Conservation (phyloP, 2,329 filamentous ascomycete species). For the Sarocladium kiliense region DNA sequence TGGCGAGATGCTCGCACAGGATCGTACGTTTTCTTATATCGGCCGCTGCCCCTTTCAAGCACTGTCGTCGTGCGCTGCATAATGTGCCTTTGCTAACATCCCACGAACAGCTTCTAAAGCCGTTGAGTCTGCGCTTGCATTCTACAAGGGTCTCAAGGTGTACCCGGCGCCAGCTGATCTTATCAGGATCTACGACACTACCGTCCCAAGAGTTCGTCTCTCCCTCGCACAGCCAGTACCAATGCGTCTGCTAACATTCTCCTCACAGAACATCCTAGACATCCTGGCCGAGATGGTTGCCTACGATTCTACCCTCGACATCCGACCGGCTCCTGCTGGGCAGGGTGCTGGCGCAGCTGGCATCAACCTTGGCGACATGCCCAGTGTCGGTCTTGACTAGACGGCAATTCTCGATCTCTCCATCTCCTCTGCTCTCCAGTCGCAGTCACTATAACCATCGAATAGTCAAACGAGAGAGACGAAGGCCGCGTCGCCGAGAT, state of each 20-base stretch:
- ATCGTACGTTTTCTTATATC: constrained; percentile 56
- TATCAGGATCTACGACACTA: constrained; percentile 97
- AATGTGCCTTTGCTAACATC: neutral
- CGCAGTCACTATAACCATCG: constrained; percentile 6
- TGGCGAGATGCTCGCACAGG: constrained; percentile 76
- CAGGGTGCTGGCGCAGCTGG: constrained; percentile 26
- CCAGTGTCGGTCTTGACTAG: constrained; percentile 51
- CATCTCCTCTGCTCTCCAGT: constrained; percentile 2
- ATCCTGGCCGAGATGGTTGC: constrained; percentile 98
- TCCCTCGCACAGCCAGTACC: neutral
- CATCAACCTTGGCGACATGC: constrained; percentile 42
- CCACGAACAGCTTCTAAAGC: constrained; percentile 56
- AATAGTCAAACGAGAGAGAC: constrained; percentile 18
- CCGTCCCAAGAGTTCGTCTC: constrained; percentile 75
- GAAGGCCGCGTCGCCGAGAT: neutral
- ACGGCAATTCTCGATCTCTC: neutral
- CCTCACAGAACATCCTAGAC: constrained; percentile 74
- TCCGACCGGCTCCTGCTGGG: constrained; percentile 35
- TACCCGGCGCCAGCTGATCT: constrained; percentile 91
- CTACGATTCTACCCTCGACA: constrained; percentile 69
- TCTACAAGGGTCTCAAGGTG: constrained; percentile 98
- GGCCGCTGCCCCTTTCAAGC: neutral
- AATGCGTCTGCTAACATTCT: neutral
- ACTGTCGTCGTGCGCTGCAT: neutral
- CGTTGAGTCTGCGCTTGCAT: constrained; percentile 84